Base-by-base conservation (phyloP, 2,329 filamentous ascomycete species). In the Colletotrichum somersetense region DNA sequence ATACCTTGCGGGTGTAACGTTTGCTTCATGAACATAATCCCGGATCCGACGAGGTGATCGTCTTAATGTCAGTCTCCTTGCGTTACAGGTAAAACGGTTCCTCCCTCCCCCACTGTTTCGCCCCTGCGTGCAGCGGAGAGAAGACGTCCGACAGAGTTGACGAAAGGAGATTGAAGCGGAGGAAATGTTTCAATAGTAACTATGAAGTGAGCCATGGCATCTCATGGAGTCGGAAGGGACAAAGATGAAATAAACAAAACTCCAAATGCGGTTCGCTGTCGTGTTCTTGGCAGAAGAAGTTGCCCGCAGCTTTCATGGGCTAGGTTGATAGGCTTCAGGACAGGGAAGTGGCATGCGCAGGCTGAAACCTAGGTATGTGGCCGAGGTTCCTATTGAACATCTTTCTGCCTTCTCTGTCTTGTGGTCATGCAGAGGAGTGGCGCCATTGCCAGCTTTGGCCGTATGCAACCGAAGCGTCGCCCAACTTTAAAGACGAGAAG, bases 31-130 rank as follows among this genome's bases (percentile, higher is more conserved):
- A n/a, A 52, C 52, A 42, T 18, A 23, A 65, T 65, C 70, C 70
- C 61, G 66, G 66, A 64, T 61, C 66, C 59, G 70, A 61, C 48
- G 44, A 44, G 48, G 33, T n/a, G 40, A 44, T 18, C 38, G n/a
- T 33, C 23, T 67, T 61, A 48, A 35, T 46, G 44, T 26, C 59
- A 40, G 64, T 55, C 5, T n/a, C 20, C 38, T 16, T 48, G 46
- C 35, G 69, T 65, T 53, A 69, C 58, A 67, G 42, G 44, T 14
- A 18, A 71, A n/a, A 30, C 46, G 53, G 46, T n/a, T 10, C 14
- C 23, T 35, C 23, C 3, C 10, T 18, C 11, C 7, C 48, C 42
- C 53, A 18, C 10, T 62, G 35, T 55, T 50, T 42, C 16, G 11
- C n/a, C 35, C 10, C 33, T 44, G n/a, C 30, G 20, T 23, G 14